These are phyloP conservation scores for Eleusine indica DNA, from an alignment of 176 grass and related monocot species.

Conservation along the genomic window DNA sequence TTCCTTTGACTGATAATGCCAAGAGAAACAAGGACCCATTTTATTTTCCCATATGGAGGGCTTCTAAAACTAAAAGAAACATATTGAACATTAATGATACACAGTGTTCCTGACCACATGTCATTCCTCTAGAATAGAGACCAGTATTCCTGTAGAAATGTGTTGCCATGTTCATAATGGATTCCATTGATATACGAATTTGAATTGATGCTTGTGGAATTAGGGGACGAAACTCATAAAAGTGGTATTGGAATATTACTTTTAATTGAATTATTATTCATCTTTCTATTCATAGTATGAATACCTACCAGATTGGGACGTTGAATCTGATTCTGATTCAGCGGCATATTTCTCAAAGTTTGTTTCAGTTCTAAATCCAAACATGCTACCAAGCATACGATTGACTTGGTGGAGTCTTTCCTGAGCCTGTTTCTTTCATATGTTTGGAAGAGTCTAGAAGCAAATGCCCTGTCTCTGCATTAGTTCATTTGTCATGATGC, in stretches of 20 bases:
- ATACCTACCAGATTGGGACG: not conserved
- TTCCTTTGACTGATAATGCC: not conserved
- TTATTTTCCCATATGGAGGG: not conserved
- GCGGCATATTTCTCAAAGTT: not conserved
- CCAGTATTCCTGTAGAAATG: conserved; percentile 21
- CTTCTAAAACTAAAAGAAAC: not conserved
- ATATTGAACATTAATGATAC: not conserved
- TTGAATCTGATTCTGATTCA: conserved; percentile 9
- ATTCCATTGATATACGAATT: not conserved
- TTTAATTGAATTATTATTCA: not conserved
- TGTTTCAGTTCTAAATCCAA: not conserved
- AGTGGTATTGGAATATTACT: not conserved
- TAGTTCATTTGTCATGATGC: not conserved
- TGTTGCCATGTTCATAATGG: not conserved
- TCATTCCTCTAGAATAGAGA: not conserved
- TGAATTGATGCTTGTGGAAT: conserved; percentile 26
- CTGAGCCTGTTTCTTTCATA: not conserved
- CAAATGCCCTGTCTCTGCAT: conserved; percentile 5
- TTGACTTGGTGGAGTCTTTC: conserved; percentile 5
- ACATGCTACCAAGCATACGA: not conserved
- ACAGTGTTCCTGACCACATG: not conserved
- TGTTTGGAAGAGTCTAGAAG: conserved; percentile 14
- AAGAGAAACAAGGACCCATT: not conserved
- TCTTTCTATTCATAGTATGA: conserved; percentile 13
- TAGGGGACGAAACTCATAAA: not conserved